These are phyloP conservation scores for Penicillium crustosum DNA, from an alignment of 2,329 filamentous ascomycete genomes.

Conservation along the genomic window DNA sequence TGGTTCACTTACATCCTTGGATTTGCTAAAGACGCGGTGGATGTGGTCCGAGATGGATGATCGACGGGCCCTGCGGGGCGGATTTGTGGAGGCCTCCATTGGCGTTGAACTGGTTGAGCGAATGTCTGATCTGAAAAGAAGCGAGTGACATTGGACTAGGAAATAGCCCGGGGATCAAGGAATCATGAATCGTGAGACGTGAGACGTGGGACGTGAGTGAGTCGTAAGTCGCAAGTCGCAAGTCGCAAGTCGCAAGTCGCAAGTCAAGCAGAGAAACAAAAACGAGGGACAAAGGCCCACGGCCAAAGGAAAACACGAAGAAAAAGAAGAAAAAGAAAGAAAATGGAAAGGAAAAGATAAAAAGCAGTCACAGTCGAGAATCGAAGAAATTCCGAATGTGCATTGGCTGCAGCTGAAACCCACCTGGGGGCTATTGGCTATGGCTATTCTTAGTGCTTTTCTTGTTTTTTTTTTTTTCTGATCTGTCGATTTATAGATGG, in stretches of 20 bases:
- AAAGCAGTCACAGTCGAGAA: neutral
- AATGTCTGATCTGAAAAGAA: neutral
- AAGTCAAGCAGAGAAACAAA: neutral
- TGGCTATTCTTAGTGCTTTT: conserved; percentile 12
- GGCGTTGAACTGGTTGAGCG: neutral
- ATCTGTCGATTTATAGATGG: neutral
- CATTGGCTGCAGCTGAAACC: conserved; percentile 20
- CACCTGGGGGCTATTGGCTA: neutral
- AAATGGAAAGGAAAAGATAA: neutral
- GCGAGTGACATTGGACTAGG: conserved; percentile 6
- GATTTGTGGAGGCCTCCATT: conserved; percentile 18
- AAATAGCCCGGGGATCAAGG: neutral
- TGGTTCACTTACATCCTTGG: conserved; percentile 17
- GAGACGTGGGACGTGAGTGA: neutral
- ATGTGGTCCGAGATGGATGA: conserved; percentile 26
- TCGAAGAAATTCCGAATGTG: conserved; percentile 18
- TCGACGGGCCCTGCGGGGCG: conserved; percentile 22
- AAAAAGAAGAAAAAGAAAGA: neutral
- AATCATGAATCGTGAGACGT: neutral
- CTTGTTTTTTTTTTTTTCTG: neutral
- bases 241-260: neutral
- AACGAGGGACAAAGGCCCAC: conserved; percentile 1
- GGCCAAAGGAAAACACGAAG: neutral
- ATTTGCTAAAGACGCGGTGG: conserved; percentile 20
- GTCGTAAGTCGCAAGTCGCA: neutral